phyloP scores from a whole-genome alignment of 2,329 filamentous ascomycete species.

The Ceratocystis ficicola region DNA sequence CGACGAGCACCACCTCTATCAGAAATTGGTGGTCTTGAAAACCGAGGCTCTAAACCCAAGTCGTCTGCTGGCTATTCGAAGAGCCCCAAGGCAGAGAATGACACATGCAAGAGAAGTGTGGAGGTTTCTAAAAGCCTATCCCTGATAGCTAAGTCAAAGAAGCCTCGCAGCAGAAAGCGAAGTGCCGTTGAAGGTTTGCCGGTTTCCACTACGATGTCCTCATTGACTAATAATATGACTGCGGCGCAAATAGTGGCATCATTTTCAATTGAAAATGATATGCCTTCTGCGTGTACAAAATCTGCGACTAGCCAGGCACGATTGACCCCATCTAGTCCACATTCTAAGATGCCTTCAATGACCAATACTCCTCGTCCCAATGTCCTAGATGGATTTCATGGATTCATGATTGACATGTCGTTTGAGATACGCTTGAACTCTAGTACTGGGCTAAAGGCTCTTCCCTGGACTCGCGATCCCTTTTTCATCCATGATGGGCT shows the following conservation, averaged over 20 bases:
- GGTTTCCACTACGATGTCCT: background rate
- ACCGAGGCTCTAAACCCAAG: background rate
- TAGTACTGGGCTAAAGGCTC: background rate
- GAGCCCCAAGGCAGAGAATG: background rate
- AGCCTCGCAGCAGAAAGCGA: background rate
- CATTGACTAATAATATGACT: background rate
- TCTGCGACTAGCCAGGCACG: background rate
- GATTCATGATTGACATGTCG: constrained; percentile 12
- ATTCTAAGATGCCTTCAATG: background rate
- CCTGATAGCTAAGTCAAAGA: background rate
- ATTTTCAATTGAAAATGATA: background rate
- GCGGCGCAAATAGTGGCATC: background rate
- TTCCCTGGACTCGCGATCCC: constrained; percentile 18
- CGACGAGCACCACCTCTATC: constrained; percentile 4
- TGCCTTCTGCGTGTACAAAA: background rate
- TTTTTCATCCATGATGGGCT: constrained; percentile 20
- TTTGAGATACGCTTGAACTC: background rate
- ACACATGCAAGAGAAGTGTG: background rate
- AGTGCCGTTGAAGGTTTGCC: background rate
- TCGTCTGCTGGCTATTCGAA: background rate
- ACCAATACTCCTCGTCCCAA: background rate
- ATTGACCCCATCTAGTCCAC: background rate
- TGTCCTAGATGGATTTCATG: background rate
- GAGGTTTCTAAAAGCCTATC: background rate
- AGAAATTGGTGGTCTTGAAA: constrained; percentile 4